A percentile compares a stretch with the other conserved stretches of the same genome.
phyloP scores from a whole-genome alignment of 164 flowering plant species.

The Annona squamosa region DNA sequence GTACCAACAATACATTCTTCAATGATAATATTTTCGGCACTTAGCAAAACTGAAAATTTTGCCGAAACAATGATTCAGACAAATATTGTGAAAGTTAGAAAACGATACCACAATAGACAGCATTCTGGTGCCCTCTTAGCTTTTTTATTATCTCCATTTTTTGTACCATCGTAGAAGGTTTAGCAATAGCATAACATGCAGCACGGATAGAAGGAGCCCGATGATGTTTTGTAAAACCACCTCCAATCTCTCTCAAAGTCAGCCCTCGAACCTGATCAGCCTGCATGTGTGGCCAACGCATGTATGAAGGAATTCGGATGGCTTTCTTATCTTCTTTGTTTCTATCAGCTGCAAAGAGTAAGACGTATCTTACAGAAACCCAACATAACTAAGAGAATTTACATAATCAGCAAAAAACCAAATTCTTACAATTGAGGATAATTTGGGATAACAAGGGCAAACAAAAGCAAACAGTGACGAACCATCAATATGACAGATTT shows the following conservation, averaged over 20 bases:
- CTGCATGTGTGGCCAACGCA: constrained; percentile 96
- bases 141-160: constrained; percentile 84
- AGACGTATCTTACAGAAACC: background rate
- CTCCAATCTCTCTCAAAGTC: constrained; percentile 86
- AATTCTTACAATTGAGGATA: too few species aligned
- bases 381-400: background rate
- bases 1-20: too few species aligned
- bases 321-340: constrained; percentile 27
- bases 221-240: constrained; percentile 89
- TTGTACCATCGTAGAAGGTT: constrained; percentile 84
- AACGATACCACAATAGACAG: constrained; percentile 91
- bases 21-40: too few species aligned
- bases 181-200: constrained; percentile 91
- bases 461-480: background rate
- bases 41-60: too few species aligned
- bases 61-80: too few species aligned
- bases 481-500: background rate
- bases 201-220: constrained; percentile 90
- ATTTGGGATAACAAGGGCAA: background rate
- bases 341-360: constrained; percentile 44
- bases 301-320: constrained; percentile 40
- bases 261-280: constrained; percentile 89
- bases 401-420: background rate
- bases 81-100: background rate
- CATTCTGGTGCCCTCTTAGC: constrained; percentile 87